Conservation (phyloP, 129 eudicot genomes). For the Scalesia atractyloides region DNA sequence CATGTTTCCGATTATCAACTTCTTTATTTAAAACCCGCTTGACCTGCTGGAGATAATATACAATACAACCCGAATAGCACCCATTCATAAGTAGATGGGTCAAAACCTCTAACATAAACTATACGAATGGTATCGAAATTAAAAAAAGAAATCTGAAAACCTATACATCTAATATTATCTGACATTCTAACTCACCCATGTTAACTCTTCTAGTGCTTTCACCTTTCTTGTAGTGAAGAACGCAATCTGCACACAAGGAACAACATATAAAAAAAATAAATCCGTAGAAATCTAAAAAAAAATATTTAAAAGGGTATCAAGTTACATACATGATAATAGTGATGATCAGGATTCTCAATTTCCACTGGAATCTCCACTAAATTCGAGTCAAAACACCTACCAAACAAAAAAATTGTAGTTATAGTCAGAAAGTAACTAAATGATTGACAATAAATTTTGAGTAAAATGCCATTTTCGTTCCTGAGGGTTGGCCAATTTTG, state of each 20-base stretch:
- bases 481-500: no score
- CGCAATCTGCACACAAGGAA: constrained; percentile 65
- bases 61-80: no score
- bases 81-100: no score
- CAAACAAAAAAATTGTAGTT: not conserved
- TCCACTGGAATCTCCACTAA: constrained; percentile 94
- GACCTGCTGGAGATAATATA: no score
- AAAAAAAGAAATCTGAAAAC: not conserved
- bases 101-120: no score
- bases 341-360: constrained; percentile 89
- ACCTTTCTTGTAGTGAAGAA: constrained; percentile 89
- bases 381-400: constrained; percentile 79
- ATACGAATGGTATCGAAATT: not conserved
- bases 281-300: no score
- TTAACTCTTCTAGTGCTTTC: constrained; percentile 86
- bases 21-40: no score
- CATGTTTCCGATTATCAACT: no score
- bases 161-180: not conserved
- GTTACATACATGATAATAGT: constrained; percentile 80
- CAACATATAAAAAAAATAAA: not conserved
- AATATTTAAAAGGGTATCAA: not conserved
- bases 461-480: no score
- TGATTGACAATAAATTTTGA: not conserved
- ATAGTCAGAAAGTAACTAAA: not conserved
- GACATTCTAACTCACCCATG: constrained; percentile 71